These are phyloP conservation scores for Cyclotella sp. DNA, from an alignment of 108 stramenopile genomes.

Conservation along the genomic window DNA sequence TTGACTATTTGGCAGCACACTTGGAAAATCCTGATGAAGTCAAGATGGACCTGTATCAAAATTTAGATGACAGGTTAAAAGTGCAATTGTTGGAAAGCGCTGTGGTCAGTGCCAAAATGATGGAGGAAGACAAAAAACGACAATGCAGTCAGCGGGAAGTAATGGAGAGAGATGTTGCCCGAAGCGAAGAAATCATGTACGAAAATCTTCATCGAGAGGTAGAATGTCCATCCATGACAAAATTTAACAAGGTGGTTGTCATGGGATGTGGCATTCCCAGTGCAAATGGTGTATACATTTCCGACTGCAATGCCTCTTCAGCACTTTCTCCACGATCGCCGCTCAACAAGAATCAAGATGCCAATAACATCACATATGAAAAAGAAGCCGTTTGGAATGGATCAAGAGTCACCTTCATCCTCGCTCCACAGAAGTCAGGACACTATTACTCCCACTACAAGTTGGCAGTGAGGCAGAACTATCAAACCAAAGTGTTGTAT, in stretches of 20 bases:
- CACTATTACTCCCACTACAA: constrained; percentile 47
- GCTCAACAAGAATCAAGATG: not conserved
- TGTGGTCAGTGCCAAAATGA: constrained; percentile 28
- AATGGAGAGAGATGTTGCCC: constrained; percentile 11
- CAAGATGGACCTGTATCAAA: constrained; percentile 21
- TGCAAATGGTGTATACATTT: constrained; percentile 44
- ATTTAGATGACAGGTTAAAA: constrained; percentile 23
- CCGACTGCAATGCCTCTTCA: constrained; percentile 6
- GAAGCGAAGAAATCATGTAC: constrained; percentile 36
- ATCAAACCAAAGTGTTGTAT: constrained; percentile 29
- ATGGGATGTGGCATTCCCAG: constrained; percentile 29
- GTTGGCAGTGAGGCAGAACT: constrained; percentile 14
- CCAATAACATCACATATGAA: constrained; percentile 24
- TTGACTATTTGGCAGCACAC: constrained; percentile 23
- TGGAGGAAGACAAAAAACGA: constrained; percentile 11
- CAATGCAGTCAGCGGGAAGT: not conserved
- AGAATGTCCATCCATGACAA: constrained; percentile 13
- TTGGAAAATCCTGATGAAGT: constrained; percentile 9
- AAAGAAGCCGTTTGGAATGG: constrained; percentile 44
- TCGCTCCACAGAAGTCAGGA: constrained; percentile 22
- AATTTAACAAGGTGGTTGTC: constrained; percentile 30
- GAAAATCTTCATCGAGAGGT: constrained; percentile 18
- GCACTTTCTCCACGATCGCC: not conserved
- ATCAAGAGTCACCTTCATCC: constrained; percentile 28
- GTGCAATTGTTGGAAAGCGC: constrained; percentile 38